Evolutionary conservation across 2,329 filamentous ascomycete species (phyloP).

Genomic region (Botrytis pseudocinerea): DNA sequence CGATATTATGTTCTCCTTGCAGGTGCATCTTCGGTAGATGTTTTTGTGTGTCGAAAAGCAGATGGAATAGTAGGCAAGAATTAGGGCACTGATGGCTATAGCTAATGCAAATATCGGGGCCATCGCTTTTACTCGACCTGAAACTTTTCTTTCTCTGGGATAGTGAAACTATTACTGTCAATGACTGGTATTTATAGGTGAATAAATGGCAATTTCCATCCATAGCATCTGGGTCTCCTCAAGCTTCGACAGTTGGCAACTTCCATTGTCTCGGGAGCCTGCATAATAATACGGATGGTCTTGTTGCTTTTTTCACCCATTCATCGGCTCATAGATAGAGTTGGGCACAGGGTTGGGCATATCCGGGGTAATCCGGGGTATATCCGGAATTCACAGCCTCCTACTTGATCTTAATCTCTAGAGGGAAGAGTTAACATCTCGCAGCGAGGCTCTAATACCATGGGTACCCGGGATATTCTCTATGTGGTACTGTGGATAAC

Average conservation of each 20-base stretch:
- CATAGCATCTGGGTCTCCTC: background rate
- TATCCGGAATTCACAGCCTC: background rate
- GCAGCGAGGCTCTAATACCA: background rate
- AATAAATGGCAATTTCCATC: background rate
- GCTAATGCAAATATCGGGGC: background rate
- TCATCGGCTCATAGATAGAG: background rate
- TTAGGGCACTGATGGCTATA: background rate
- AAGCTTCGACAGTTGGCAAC: background rate
- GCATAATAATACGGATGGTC: background rate
- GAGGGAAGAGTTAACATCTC: background rate
- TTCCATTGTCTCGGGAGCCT: background rate
- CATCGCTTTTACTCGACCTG: background rate
- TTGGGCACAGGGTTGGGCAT: background rate
- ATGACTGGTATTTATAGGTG: background rate
- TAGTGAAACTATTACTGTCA: background rate
- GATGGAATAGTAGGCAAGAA: background rate
- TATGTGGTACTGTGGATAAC: background rate
- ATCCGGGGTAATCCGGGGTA: background rate
- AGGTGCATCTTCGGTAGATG: background rate
- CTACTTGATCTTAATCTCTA: background rate
- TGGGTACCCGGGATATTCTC: too few species aligned
- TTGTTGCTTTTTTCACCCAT: background rate
- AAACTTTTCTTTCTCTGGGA: background rate
- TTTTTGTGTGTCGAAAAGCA: too few species aligned
- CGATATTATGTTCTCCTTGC: background rate